phyloP scores from a whole-genome alignment of 1,139 yeast genomes.

The Candida neerlandica region DNA sequence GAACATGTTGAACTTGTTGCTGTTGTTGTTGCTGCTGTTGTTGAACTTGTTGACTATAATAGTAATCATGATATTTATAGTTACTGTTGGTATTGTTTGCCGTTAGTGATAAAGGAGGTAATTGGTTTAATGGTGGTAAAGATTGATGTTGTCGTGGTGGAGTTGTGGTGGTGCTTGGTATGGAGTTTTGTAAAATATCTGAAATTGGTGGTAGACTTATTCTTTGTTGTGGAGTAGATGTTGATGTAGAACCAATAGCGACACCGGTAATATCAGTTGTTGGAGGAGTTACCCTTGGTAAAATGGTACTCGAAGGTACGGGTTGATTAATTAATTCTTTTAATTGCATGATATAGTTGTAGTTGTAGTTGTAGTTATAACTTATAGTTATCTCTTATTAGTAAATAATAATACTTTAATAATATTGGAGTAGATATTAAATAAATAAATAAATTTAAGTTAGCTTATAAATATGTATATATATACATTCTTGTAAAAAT shows the following conservation, averaged over 20 bases:
- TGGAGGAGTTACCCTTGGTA: not conserved
- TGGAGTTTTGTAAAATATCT: conserved; percentile 25
- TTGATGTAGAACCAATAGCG: not conserved
- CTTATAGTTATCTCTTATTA: too few relatives aligned
- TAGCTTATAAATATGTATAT: too few relatives aligned
- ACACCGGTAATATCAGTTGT: not conserved
- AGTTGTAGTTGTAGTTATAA: not conserved
- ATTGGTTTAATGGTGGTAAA: conserved; percentile 11
- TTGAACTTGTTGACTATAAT: conserved; percentile 7
- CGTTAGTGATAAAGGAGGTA: conserved; percentile 5
- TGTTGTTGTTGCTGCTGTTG: conserved; percentile 3
- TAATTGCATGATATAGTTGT: conserved; percentile 9
- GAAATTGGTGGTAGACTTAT: conserved; percentile 42
- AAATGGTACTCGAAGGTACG: conserved; percentile 3
- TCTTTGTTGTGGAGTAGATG: conserved; percentile 14
- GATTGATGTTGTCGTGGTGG: conserved; percentile 7
- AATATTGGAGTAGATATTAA: too few relatives aligned
- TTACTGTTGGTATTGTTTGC: not conserved
- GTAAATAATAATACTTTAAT: too few relatives aligned
- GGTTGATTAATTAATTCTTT: conserved; percentile 10
- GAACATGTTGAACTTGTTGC: conserved; percentile 5
- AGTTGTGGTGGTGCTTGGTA: conserved; percentile 8
- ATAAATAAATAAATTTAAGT: too few relatives aligned
- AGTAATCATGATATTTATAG: conserved; percentile 9
- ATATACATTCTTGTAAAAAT: not conserved